phyloP scores from a whole-genome alignment of 2,329 filamentous ascomycete genomes.

The Beauveria varroae region DNA sequence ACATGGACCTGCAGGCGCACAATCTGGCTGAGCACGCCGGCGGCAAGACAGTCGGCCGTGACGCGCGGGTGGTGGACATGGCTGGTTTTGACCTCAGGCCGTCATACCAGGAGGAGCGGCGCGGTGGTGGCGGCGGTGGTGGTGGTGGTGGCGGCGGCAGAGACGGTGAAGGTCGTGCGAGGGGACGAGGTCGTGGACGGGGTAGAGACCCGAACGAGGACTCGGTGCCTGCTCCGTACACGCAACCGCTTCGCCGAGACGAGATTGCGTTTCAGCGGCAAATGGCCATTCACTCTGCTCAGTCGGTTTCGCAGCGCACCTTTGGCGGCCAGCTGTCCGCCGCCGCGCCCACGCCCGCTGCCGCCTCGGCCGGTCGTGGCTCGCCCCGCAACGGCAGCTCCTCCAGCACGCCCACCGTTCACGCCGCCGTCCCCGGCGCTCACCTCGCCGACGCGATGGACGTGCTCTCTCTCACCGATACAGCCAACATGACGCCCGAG shows the following conservation, averaged over 20 bases:
- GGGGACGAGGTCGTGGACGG: conserved; percentile 38
- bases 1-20: conserved; percentile 92
- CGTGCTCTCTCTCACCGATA: conserved; percentile 43
- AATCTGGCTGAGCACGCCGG: conserved; percentile 77
- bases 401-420: conserved; percentile 15
- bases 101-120: conserved; percentile 58
- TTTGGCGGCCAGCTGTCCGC: conserved; percentile 77
- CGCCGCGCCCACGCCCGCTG: conserved; percentile 20
- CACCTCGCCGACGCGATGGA: conserved; percentile 34
- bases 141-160: conserved; percentile 30
- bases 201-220: conserved; percentile 86
- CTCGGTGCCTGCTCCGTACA: conserved; percentile 64
- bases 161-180: conserved; percentile 30
- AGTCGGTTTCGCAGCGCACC: conserved; percentile 68
- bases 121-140: conserved; percentile 38
- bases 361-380: conserved; percentile 14
- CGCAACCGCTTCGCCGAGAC: conserved; percentile 74
- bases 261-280: conserved; percentile 89
- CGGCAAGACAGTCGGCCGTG: conserved; percentile 75
- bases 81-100: conserved; percentile 74
- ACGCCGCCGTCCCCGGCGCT: conserved; percentile 13
- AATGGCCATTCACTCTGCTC: conserved; percentile 82
- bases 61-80: conserved; percentile 80
- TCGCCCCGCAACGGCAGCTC: conserved; percentile 15
- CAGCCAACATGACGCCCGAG: conserved; percentile 56